Evolutionary conservation across 169 alveolate genomes (phyloP).

Genomic region (Toxoplasma gondii): DNA sequence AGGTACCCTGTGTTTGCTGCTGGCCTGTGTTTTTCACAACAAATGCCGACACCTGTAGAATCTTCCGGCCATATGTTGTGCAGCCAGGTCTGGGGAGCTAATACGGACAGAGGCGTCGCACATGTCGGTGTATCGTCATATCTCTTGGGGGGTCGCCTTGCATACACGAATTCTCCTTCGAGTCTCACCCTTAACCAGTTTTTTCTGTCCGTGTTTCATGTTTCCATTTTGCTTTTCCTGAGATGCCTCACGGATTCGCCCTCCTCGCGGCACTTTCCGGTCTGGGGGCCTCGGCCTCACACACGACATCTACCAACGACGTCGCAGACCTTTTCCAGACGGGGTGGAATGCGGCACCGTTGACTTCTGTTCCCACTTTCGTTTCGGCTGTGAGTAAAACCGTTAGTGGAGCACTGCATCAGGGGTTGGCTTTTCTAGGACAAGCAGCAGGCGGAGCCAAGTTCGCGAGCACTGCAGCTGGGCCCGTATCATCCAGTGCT

Average conservation of each 20-base stretch:
- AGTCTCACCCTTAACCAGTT: too few species aligned
- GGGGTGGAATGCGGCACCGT: not conserved
- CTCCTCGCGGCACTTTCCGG: not conserved
- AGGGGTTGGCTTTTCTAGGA: not conserved
- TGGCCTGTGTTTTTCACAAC: too few species aligned
- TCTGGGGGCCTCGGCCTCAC: constrained; percentile 7
- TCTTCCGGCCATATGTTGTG: too few species aligned
- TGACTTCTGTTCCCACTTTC: not conserved
- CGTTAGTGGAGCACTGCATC: not conserved
- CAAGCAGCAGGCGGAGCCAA: not conserved
- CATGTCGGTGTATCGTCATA: too few species aligned
- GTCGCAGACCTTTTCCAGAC: not conserved
- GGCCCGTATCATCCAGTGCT: not conserved
- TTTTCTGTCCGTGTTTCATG: too few species aligned
- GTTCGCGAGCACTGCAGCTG: not conserved
- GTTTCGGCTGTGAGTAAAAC: not conserved
- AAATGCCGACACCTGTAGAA: too few species aligned
- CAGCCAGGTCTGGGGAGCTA: too few species aligned
- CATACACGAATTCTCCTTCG: too few species aligned
- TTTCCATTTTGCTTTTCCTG: not conserved
- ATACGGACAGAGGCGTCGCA: too few species aligned
- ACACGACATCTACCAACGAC: not conserved
- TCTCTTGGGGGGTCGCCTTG: too few species aligned
- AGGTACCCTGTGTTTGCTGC: too few species aligned
- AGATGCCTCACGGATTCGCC: not conserved